Evolutionary conservation across 306 rosid genomes (phyloP).

Genomic region (Quercus glauca): DNA sequence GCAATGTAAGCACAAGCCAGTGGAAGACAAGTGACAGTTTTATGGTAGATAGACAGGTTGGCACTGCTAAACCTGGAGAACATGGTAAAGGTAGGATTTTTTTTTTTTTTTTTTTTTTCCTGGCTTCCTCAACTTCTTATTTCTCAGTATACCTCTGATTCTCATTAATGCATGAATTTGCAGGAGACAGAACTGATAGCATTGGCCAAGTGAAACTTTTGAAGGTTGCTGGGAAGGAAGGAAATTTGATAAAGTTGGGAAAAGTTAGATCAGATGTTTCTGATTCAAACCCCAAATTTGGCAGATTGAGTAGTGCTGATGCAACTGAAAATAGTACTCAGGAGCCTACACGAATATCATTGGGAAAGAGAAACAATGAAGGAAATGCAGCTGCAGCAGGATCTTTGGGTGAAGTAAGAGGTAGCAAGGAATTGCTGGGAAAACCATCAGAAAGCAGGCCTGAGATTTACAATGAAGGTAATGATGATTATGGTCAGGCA

Average conservation of each 20-base stretch:
- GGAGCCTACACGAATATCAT: slow-evolving; percentile 30
- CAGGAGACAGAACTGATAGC: slow-evolving; percentile 49
- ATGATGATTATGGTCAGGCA: slow-evolving; percentile 42
- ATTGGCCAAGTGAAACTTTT: slow-evolving; percentile 51
- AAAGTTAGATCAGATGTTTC: slow-evolving; percentile 56
- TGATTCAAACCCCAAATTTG: slow-evolving; percentile 37
- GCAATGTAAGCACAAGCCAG: slow-evolving; percentile 41
- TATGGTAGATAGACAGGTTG: slow-evolving; percentile 43
- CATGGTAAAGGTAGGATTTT: slow-evolving; percentile 39
- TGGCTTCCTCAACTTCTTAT: neutral
- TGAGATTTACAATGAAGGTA: slow-evolving; percentile 39
- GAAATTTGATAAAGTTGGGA: slow-evolving; percentile 70
- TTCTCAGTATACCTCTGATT: slow-evolving; percentile 2
- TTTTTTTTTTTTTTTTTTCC: neutral
- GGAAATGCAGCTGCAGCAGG: slow-evolving; percentile 39
- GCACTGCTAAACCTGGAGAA: slow-evolving; percentile 31
- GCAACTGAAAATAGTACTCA: slow-evolving; percentile 36
- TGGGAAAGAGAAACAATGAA: slow-evolving; percentile 43
- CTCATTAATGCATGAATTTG: slow-evolving; percentile 15
- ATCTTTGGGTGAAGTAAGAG: slow-evolving; percentile 35
- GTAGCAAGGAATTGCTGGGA: slow-evolving; percentile 39
- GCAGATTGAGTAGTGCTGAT: slow-evolving; percentile 50
- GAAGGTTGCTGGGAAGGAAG: slow-evolving; percentile 67
- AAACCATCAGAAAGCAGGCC: slow-evolving; percentile 62
- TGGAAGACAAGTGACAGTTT: slow-evolving; percentile 43